phyloP scores from a whole-genome alignment of 805 yeast genomes.

The Hanseniaspora mollemarum region DNA sequence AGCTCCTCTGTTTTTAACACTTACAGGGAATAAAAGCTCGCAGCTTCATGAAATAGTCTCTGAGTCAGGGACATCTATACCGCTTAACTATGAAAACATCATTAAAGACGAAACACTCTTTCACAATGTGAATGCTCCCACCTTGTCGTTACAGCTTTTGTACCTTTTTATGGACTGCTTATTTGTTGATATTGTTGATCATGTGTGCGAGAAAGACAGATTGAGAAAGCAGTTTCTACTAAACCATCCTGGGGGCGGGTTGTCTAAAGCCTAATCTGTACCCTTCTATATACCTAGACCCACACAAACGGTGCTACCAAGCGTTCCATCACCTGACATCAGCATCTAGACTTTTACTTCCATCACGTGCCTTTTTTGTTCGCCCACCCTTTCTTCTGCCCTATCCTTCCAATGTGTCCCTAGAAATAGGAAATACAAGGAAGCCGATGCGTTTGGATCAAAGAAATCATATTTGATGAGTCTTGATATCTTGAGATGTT shows the following conservation, averaged over 20 bases:
- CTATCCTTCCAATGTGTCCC: too few relatives aligned
- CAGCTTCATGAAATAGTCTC: conserved; percentile 43
- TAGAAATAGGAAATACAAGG: too few relatives aligned
- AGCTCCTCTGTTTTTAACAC: conserved; percentile 44
- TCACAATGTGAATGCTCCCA: conserved; percentile 80
- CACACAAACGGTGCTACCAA: too few relatives aligned
- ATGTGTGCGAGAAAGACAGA: conserved; percentile 44
- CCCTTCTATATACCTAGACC: background rate
- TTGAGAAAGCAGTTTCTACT: conserved; percentile 51
- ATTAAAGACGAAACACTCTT: conserved; percentile 43
- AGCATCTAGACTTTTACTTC: too few relatives aligned
- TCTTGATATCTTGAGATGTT: too few relatives aligned
- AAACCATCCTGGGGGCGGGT: conserved; percentile 86
- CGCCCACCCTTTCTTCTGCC: too few relatives aligned
- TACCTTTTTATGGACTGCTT: conserved; percentile 69
- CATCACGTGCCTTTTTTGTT: too few relatives aligned
- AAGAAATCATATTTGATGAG: too few relatives aligned
- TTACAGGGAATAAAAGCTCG: conserved; percentile 40
- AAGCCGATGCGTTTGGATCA: too few relatives aligned
- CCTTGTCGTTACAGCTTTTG: conserved; percentile 68
- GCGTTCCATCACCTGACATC: too few relatives aligned
- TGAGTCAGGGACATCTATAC: conserved; percentile 18
- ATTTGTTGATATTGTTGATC: conserved; percentile 59
- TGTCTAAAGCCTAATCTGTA: conserved; percentile 27
- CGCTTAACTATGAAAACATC: conserved; percentile 35